Evolutionary conservation across 257 asterid genomes (phyloP).

Genomic region (Oldenlandia corymbosa): DNA sequence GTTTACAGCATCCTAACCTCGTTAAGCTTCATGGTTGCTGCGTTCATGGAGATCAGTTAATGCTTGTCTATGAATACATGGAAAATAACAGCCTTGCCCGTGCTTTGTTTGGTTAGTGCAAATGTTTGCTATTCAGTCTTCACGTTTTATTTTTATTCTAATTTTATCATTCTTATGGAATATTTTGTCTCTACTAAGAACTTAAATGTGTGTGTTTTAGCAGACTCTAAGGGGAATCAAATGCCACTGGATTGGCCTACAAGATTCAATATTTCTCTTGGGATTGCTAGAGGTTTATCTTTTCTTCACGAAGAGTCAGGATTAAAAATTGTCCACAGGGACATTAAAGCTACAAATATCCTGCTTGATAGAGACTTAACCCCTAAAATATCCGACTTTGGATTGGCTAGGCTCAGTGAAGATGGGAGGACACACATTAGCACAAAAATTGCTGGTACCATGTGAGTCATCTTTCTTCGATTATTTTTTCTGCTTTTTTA

Average conservation of each 20-base stretch:
- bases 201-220: neutral
- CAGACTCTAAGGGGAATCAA: slow-evolving; percentile 48
- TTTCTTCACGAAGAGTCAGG: slow-evolving; percentile 85
- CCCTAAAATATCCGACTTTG: slow-evolving; percentile 90
- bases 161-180: too few relatives aligned
- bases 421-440: slow-evolving; percentile 78
- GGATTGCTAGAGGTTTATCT: slow-evolving; percentile 82
- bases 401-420: slow-evolving; percentile 82
- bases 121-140: neutral
- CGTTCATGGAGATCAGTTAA: slow-evolving; percentile 73
- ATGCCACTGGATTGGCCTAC: slow-evolving; percentile 75
- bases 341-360: slow-evolving; percentile 85
- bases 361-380: slow-evolving; percentile 62
- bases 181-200: neutral
- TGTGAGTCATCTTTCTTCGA: slow-evolving; percentile 48
- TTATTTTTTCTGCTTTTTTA: neutral
- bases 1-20: slow-evolving; percentile 74
- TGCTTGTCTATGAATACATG: slow-evolving; percentile 77
- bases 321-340: slow-evolving; percentile 83
- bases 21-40: slow-evolving; percentile 86
- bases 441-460: slow-evolving; percentile 87
- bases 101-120: slow-evolving; percentile 49
- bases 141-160: neutral
- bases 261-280: slow-evolving; percentile 61
- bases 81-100: slow-evolving; percentile 84